Evolutionary conservation across 768 basidiomycete genomes (phyloP).

Genomic region (Lactarius tabidus): DNA sequence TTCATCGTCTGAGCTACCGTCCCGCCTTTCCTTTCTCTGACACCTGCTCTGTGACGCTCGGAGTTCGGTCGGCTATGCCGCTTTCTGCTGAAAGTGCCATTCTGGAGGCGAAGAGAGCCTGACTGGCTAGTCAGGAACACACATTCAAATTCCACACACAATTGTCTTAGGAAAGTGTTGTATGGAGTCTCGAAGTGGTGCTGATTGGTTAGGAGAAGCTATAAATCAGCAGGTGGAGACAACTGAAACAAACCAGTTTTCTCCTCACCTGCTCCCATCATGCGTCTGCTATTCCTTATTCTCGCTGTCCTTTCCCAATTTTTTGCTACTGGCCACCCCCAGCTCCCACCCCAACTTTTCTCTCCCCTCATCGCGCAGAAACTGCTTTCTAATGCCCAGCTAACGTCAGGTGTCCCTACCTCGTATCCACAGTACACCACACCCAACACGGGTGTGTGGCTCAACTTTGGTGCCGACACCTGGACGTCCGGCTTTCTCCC

Average conservation of each 20-base stretch:
- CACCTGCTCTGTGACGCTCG: background rate
- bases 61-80: background rate
- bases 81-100: background rate
- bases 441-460: slow-evolving; percentile 48
- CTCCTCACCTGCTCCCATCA: background rate
- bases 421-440: slow-evolving; percentile 60
- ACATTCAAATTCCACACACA: background rate
- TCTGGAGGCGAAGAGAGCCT: background rate
- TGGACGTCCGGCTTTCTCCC: slow-evolving; percentile 74
- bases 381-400: slow-evolving; percentile 51
- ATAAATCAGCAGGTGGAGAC: background rate
- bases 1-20: background rate
- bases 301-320: background rate
- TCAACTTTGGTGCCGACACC: slow-evolving; percentile 48
- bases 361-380: slow-evolving; percentile 57
- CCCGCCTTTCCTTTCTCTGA: background rate
- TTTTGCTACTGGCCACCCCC: background rate
- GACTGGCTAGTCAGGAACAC: background rate
- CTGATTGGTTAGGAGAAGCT: background rate
- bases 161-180: background rate
- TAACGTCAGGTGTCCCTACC: slow-evolving; percentile 37
- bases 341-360: slow-evolving; percentile 49
- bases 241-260: background rate
- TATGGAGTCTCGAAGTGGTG: background rate
- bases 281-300: background rate